A percentile compares a stretch with the other conserved stretches of the same genome.
These are phyloP conservation scores for Acorus calamus DNA, from an alignment of 106 monocot species.

Conservation along the genomic window DNA sequence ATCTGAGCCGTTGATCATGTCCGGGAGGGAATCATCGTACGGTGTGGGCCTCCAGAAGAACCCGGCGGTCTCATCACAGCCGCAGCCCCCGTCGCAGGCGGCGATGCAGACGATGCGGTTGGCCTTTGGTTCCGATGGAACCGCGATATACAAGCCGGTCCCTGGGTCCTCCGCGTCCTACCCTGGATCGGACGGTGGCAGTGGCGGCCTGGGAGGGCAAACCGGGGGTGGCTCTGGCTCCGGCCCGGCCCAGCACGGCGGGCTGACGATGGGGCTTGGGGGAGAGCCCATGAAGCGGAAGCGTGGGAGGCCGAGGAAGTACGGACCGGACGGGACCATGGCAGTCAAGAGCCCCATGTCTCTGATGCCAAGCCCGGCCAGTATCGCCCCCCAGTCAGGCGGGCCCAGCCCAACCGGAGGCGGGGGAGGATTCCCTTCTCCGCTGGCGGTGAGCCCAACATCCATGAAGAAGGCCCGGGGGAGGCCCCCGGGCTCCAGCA, in stretches of 20 bases:
- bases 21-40: conserved; percentile 50
- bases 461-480: conserved; percentile 49
- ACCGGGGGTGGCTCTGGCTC: background rate
- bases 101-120: conserved; percentile 62
- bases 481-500: conserved; percentile 56
- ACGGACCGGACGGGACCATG: conserved; percentile 76
- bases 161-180: conserved; percentile 15
- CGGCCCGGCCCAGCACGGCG: conserved; percentile 3
- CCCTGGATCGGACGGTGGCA: conserved; percentile 15
- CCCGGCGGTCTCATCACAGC: conserved; percentile 20
- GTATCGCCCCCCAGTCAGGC: conserved; percentile 1
- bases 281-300: conserved; percentile 62
- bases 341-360: conserved; percentile 32
- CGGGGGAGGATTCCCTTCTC: background rate
- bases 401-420: background rate
- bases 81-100: background rate
- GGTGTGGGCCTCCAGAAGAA: conserved; percentile 38
- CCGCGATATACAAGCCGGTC: conserved; percentile 72
- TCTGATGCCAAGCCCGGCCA: background rate
- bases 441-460: conserved; percentile 10
- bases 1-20: conserved; percentile 61
- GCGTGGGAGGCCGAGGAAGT: conserved; percentile 90
- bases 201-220: too few relatives aligned
- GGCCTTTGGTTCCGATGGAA: conserved; percentile 62
- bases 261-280: conserved; percentile 25